Base-by-base conservation (phyloP, 2,329 filamentous ascomycete genomes). In the Phialemoniopsis sp. region DNA sequence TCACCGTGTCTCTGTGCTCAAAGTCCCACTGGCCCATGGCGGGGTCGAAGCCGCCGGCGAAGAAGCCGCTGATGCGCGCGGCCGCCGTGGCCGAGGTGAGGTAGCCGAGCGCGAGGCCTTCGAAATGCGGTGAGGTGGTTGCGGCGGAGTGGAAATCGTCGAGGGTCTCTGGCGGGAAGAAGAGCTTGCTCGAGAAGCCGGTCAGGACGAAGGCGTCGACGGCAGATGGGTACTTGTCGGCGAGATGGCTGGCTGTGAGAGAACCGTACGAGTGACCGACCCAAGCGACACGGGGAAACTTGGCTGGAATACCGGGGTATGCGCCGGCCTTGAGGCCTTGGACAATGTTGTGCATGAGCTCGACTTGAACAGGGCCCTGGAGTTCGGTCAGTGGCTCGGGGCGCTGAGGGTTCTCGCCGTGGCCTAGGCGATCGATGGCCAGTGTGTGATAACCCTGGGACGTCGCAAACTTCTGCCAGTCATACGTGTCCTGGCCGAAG, bases 201-300 rank as follows among this genome's bases (percentile, higher is more conserved):
- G 54, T 56, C 13, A 59, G 47, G 26, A 58, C 45, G 5, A 43
- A 41, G 13, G 49, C 46, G 41, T 56, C 50, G 19, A 52, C 43
- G 35, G 54, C 52, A 9, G 33, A 14, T 6, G 55, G 52, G 33
- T 55, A 54, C 32, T 49, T 41, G 4, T 39, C 29, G n/a, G 47
- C 48, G 12, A 56, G 34, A 7, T 34, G 33, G 39, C 52, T 50
- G n/a, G 41, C 47, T 4, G 52, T 30, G 10, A 52, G 39, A 4
- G 50, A 53, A 14, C 54, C 56, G 18, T 46, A 49, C 17, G 40
- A 49, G 37, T 56, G 53, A 7, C 56, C 56, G 12, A 48, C 52
- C 18, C 45, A 50, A 32, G 56, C 49, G 14, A 58, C 42, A 5
- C 47, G 49, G 3, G 40, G 32, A 47, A 56, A 57, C 10, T 26